Base-by-base conservation (phyloP, 1,284 basidiomycete species). In the Cryptococcus jaspeensis region DNA sequence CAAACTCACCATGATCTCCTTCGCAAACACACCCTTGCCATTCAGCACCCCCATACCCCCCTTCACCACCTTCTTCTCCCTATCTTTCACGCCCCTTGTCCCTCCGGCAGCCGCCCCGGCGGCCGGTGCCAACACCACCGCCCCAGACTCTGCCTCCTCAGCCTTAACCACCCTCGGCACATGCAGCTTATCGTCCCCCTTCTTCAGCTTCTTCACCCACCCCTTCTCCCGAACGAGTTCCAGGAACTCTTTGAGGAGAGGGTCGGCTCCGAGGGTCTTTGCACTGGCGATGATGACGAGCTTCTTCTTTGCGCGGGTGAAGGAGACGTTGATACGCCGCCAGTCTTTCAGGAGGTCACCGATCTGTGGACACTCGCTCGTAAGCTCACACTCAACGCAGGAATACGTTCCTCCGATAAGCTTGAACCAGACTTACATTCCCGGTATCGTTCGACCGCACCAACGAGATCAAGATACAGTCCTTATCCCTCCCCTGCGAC, bases 401-500 rank as follows among this genome's bases (percentile, higher is more conserved):
- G 50, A 2, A 15, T 18, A 5, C 18, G 41, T 16, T 43, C 28
- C 20, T 9, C 9, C 28, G 25, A 40, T 25, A 41, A 46, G 53
- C 39, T 20, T 13, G 23, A 12, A 9, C 3, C 25, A 2, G 13
- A 71, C 86, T 69, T 66, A 91, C 90, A 74, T 84, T 80, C 6
- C 86, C 86, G 0, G 79, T 76, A 48, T 86, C 84, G 68, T 97
- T 96, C 1, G 89, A 91, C 50, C 92, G 82, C 5, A 97, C 93
- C 78, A 98, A 86, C 9, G 90, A 94, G 55, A 99, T 88, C 62
- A 99, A 81, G 59, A 99, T 87, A 67, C 90, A 92, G 49, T 93
- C 90, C 76, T 99, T 99, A 78, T 99, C 96, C 45, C 96, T 81
- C 0, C 96, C 96, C 77, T 99, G 95, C 74, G 89, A 92, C 54